phyloP scores from a whole-genome alignment of 257 asterid species.

The Cruciata laevipes region DNA sequence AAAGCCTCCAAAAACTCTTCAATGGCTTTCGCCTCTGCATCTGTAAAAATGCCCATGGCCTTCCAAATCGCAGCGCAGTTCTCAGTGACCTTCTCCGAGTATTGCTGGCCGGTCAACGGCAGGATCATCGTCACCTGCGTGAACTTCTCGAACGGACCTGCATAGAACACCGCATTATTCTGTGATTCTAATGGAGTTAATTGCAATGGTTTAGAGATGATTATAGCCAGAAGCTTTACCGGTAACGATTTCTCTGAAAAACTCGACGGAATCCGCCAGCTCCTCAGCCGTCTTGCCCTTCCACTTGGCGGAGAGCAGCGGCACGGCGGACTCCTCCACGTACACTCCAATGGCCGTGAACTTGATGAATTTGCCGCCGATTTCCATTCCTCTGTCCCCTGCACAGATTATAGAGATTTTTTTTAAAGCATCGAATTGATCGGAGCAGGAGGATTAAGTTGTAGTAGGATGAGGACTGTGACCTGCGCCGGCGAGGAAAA shows the following conservation, averaged over 20 bases:
- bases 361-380: constrained; percentile 58
- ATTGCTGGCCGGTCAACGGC: constrained; percentile 84
- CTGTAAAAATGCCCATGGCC: constrained; percentile 44
- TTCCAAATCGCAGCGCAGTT: constrained; percentile 76
- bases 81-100: constrained; percentile 80
- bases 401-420: constrained; percentile 8
- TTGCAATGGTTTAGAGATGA: background rate
- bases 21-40: constrained; percentile 59
- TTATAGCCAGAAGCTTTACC: constrained; percentile 27
- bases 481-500: constrained; percentile 96
- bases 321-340: constrained; percentile 48
- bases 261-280: constrained; percentile 53
- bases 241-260: constrained; percentile 57
- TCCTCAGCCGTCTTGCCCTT: constrained; percentile 61
- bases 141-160: constrained; percentile 80
- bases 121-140: constrained; percentile 58
- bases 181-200: background rate
- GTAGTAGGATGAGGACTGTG: background rate
- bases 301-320: constrained; percentile 69
- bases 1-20: constrained; percentile 47
- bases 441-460: background rate
- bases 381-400: constrained; percentile 73
- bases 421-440: background rate
- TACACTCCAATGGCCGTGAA: constrained; percentile 83
- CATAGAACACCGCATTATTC: background rate